Evolutionary conservation across 495 filamentous ascomycete species (phyloP).

Genomic region (Aspergillus bertholletiae): DNA sequence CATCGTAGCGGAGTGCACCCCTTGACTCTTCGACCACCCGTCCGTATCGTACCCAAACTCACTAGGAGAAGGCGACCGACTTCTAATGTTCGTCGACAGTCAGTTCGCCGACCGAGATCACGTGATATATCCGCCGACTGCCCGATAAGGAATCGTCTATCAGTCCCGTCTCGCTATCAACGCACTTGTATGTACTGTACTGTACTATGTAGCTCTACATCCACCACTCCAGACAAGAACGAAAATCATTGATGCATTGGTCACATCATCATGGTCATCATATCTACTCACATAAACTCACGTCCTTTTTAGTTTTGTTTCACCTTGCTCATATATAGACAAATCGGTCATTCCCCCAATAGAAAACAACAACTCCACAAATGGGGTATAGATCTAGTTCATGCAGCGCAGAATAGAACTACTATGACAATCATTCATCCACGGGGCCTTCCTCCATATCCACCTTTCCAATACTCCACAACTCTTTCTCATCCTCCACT

Average conservation of each 20-base stretch:
- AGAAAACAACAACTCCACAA: background rate
- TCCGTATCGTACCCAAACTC: no score
- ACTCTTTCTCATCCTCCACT: constrained; percentile 86
- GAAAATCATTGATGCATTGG: background rate
- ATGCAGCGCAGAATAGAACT: constrained; percentile 18
- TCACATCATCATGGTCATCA: background rate
- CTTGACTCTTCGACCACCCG: no score
- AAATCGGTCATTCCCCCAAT: no score
- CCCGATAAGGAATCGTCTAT: no score
- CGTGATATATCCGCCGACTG: no score
- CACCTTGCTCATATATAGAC: background rate
- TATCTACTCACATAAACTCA: background rate
- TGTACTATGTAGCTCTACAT: no score
- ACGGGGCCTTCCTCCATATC: constrained; percentile 72
- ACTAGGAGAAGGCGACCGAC: no score
- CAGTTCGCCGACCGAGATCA: background rate
- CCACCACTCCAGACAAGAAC: no score
- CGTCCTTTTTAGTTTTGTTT: background rate
- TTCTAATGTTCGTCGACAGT: background rate
- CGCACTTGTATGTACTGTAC: no score
- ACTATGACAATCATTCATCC: constrained; percentile 40
- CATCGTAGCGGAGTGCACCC: no score
- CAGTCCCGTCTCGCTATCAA: no score
- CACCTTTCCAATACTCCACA: constrained; percentile 92
- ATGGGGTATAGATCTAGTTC: constrained; percentile 14